phyloP scores from a whole-genome alignment of 192 early-diverging fungal species.

The Backusella tuberculispora region DNA sequence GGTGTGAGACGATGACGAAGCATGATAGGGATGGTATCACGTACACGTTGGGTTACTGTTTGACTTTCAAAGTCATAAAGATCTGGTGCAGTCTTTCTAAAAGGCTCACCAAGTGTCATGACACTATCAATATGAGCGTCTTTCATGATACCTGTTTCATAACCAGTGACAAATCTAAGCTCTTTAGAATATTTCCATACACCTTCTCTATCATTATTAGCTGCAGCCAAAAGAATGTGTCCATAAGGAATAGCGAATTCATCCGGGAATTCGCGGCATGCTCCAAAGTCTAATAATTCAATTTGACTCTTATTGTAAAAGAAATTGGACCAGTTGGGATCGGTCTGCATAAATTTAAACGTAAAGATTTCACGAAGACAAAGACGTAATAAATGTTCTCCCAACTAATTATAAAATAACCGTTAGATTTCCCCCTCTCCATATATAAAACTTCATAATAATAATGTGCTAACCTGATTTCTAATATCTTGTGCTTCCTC shows the following conservation, averaged over 20 bases:
- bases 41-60: constrained; percentile 81
- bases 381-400: constrained; percentile 73
- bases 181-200: constrained; percentile 77
- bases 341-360: constrained; percentile 98
- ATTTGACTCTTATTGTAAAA: constrained; percentile 83
- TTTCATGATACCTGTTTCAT: constrained; percentile 87
- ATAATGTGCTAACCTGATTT: constrained; percentile 47
- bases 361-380: constrained; percentile 90
- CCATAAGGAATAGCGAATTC: constrained; percentile 81
- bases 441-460: background rate
- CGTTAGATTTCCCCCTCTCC: background rate
- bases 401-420: constrained; percentile 64
- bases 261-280: constrained; percentile 78
- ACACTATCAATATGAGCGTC: constrained; percentile 90
- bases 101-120: constrained; percentile 86
- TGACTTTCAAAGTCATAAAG: constrained; percentile 84
- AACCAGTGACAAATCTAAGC: constrained; percentile 92
- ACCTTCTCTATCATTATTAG: constrained; percentile 71
- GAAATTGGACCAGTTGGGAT: constrained; percentile 99
- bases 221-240: constrained; percentile 73
- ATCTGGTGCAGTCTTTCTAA: constrained; percentile 52
- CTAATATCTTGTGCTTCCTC: constrained; percentile 59
- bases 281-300: constrained; percentile 94
- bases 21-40: constrained; percentile 93
- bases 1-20: constrained; percentile 90